A percentile compares a stretch with the other conserved stretches of the same genome.
Evolutionary conservation across 176 grass and related monocot species (phyloP).

Genomic region (Aegilops longissima): DNA sequence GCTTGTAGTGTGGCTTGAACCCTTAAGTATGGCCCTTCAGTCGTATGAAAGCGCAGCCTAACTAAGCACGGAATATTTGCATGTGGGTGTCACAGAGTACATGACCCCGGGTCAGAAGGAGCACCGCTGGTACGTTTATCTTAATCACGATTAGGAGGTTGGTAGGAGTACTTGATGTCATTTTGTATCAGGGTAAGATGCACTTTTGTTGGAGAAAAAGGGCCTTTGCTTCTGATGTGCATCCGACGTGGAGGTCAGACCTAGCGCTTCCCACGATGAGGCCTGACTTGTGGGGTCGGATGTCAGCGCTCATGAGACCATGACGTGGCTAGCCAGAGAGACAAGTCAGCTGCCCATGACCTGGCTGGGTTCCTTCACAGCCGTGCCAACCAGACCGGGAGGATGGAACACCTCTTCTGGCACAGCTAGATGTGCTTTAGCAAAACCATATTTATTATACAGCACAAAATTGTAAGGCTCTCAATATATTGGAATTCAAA

Average conservation of each 20-base stretch:
- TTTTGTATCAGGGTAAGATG: neutral
- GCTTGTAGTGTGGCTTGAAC: too few relatives aligned
- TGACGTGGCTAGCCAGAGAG: too few relatives aligned
- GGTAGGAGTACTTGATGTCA: neutral
- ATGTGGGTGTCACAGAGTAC: constrained; percentile 31
- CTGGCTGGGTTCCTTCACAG: too few relatives aligned
- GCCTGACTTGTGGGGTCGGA: too few relatives aligned
- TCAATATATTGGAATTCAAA: too few relatives aligned
- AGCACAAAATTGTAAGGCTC: too few relatives aligned
- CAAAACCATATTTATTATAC: too few relatives aligned
- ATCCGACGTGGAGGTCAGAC: neutral
- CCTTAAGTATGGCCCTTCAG: constrained; percentile 1
- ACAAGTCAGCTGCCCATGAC: too few relatives aligned
- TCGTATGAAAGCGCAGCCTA: neutral
- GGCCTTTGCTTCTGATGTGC: neutral
- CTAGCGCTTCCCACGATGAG: neutral
- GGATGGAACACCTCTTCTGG: too few relatives aligned
- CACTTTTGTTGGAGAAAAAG: neutral
- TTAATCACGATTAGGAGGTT: neutral
- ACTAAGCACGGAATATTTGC: constrained; percentile 24
- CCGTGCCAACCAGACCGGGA: too few relatives aligned
- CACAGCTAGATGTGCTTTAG: too few relatives aligned
- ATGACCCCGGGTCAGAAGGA: constrained; percentile 8
- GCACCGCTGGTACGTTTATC: neutral
- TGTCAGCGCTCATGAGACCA: too few relatives aligned